phyloP scores from a whole-genome alignment of 257 asterid species.

The Anisodus tanguticus region DNA sequence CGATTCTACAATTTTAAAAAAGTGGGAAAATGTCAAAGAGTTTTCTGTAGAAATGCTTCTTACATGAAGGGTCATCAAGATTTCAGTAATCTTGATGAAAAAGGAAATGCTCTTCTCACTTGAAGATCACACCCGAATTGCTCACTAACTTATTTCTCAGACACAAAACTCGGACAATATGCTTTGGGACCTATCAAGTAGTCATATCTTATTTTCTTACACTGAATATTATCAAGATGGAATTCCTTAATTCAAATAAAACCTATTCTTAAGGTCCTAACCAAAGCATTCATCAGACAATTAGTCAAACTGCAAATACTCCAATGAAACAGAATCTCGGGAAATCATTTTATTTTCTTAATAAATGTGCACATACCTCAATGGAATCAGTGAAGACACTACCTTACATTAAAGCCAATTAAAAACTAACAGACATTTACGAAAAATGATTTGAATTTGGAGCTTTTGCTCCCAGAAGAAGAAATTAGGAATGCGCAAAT shows the following conservation, averaged over 20 bases:
- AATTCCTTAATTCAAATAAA: not conserved
- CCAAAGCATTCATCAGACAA: not conserved
- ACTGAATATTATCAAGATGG: not conserved
- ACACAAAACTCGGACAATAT: not conserved
- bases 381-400: not conserved
- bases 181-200: not conserved
- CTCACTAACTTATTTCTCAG: not conserved
- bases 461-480: not conserved
- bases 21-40: not conserved
- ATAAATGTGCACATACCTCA: not conserved
- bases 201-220: not conserved
- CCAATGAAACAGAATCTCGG: not conserved
- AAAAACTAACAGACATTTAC: not conserved
- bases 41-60: conserved; percentile 1
- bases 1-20: conserved; percentile 47
- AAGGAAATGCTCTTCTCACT: not conserved
- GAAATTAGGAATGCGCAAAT: not conserved
- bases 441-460: not conserved
- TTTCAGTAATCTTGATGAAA: not conserved
- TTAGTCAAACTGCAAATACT: not conserved
- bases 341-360: not conserved
- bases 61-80: not conserved
- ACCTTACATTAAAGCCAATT: not conserved
- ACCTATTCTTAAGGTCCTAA: not conserved
- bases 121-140: not conserved